These are phyloP conservation scores for Eucalyptus pumila DNA, from an alignment of 345 rosid genomes.

Conservation along the genomic window DNA sequence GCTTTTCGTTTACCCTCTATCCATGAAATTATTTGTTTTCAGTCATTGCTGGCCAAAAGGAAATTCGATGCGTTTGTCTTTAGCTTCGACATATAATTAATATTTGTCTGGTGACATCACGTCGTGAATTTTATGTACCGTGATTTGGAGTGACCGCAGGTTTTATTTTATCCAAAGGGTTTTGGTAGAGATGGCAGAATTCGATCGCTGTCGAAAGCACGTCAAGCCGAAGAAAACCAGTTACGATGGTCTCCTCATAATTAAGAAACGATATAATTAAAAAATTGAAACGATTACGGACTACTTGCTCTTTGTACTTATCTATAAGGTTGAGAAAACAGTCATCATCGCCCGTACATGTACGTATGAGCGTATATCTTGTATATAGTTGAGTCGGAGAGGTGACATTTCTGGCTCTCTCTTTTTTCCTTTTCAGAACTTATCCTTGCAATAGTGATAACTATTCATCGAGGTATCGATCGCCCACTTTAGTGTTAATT, in stretches of 20 bases:
- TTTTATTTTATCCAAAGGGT: neutral
- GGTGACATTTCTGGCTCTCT: neutral
- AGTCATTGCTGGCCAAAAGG: neutral
- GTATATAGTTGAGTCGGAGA: neutral
- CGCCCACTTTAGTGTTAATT: neutral
- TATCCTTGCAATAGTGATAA: neutral
- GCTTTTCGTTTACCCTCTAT: neutral
- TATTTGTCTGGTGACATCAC: neutral
- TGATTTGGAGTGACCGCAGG: neutral
- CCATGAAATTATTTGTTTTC: neutral
- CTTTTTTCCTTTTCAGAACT: neutral
- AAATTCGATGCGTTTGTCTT: neutral
- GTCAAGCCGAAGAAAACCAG: neutral
- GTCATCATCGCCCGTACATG: neutral
- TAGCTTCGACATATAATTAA: neutral
- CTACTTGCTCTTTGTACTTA: neutral
- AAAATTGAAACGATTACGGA: neutral
- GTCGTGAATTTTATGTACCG: neutral
- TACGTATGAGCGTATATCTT: neutral
- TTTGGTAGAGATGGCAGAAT: neutral
- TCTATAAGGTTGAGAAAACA: neutral
- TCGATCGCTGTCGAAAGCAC: neutral
- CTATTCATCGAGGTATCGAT: neutral
- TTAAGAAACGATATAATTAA: neutral
- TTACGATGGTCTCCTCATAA: neutral